Conservation (phyloP, 225 moss, liverwort and hornwort species). For the Anthoceros angustus region DNA sequence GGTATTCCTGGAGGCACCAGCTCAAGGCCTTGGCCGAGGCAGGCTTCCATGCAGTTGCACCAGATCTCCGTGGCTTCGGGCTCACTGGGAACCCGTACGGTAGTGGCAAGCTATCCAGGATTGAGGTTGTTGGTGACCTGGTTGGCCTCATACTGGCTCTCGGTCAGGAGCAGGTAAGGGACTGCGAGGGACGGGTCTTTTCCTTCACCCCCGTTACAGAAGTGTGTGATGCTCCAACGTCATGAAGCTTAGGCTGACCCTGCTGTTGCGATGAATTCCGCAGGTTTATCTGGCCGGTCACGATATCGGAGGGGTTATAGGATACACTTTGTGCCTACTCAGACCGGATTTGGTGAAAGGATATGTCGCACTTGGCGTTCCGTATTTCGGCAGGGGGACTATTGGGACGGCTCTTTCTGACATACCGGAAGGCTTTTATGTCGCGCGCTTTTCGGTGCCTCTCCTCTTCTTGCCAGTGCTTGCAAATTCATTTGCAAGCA, state of each 20-base stretch:
- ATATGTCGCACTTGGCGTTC: background rate
- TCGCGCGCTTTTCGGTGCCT: background rate
- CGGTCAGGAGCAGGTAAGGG: constrained; percentile 18
- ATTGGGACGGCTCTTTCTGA: background rate
- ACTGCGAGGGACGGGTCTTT: background rate
- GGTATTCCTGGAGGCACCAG: constrained; percentile 41
- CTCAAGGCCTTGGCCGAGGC: constrained; percentile 30
- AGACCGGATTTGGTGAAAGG: background rate
- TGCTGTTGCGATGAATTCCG: background rate
- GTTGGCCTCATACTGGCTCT: constrained; percentile 33
- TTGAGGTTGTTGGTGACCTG: constrained; percentile 34
- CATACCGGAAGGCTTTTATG: background rate
- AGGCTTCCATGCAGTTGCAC: constrained; percentile 41
- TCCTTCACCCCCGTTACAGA: background rate
- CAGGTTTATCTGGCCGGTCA: background rate
- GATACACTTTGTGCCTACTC: background rate
- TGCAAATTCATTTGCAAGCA: background rate
- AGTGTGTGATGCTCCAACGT: background rate
- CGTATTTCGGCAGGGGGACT: background rate
- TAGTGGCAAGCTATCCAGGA: constrained; percentile 21
- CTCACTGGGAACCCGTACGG: constrained; percentile 24
- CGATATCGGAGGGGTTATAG: background rate
- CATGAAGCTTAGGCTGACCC: background rate
- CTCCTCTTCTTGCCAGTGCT: background rate
- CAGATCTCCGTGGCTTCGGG: constrained; percentile 38